Conservation (phyloP, 306 rosid genomes). For the Medicago arabica region DNA sequence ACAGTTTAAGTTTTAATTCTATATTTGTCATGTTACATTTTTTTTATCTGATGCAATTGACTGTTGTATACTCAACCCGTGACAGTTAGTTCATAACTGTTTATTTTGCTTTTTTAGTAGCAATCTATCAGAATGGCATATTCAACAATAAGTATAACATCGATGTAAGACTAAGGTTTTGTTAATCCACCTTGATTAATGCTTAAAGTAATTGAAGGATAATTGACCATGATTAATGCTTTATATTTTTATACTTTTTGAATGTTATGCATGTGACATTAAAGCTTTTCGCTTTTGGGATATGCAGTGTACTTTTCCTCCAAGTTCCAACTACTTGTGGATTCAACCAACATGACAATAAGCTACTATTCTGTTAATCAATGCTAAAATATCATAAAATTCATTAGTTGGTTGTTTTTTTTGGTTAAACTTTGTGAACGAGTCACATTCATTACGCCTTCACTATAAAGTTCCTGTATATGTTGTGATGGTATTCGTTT, state of each 20-base stretch:
- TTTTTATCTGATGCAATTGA: background rate
- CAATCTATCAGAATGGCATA: background rate
- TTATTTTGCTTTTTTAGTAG: constrained; percentile 2
- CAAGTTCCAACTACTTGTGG: background rate
- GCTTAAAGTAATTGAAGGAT: background rate
- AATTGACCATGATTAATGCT: constrained; percentile 11
- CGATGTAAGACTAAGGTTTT: background rate
- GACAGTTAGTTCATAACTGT: constrained; percentile 18
- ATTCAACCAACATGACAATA: constrained; percentile 21
- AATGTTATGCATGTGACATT: constrained; percentile 26
- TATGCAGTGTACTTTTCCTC: constrained; percentile 22
- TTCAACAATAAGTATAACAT: background rate
- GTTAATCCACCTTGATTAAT: too few relatives aligned
- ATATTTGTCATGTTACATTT: background rate
- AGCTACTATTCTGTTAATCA: constrained; percentile 30
- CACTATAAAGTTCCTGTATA: constrained; percentile 7
- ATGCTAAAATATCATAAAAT: constrained; percentile 32
- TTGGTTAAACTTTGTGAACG: constrained; percentile 31
- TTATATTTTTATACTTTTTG: constrained; percentile 1
- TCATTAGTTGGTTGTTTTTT: constrained; percentile 31
- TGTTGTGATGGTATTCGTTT: constrained; percentile 24
- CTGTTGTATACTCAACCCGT: constrained; percentile 1
- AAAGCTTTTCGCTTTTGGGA: constrained; percentile 36
- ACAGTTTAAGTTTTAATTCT: background rate
- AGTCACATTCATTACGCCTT: constrained; percentile 42